Conservation (phyloP, 2,329 filamentous ascomycete genomes). For the Alternaria brassicicola region DNA sequence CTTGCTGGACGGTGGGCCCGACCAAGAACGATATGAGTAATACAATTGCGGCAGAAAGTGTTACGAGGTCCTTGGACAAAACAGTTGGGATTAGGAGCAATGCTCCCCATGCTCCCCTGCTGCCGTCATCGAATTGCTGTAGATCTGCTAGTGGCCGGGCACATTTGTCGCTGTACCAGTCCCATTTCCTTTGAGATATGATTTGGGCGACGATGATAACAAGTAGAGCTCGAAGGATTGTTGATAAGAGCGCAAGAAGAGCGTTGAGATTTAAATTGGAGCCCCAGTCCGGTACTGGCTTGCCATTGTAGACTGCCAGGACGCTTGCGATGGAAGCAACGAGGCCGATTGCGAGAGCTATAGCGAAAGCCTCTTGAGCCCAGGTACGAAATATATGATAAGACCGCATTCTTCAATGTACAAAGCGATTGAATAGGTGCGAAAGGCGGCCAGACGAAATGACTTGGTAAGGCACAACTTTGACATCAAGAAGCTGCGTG, state of each 20-base stretch:
- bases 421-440: neutral
- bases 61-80: neutral
- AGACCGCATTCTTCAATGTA: neutral
- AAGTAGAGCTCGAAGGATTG: neutral
- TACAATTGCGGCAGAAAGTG: neutral
- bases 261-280: neutral
- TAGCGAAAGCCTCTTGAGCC: neutral
- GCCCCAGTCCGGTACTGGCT: constrained; percentile 1
- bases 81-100: neutral
- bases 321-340: neutral
- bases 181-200: neutral
- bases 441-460: too few species aligned
- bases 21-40: neutral
- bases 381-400: neutral
- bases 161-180: neutral
- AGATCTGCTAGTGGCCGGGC: neutral
- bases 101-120: neutral
- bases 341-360: neutral
- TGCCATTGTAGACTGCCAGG: neutral
- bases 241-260: neutral
- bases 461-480: too few species aligned
- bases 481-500: neutral
- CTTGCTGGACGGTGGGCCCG: neutral
- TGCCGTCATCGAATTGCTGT: neutral
- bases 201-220: neutral